phyloP scores from a whole-genome alignment of 768 basidiomycete genomes.

The Mycena polygramma region DNA sequence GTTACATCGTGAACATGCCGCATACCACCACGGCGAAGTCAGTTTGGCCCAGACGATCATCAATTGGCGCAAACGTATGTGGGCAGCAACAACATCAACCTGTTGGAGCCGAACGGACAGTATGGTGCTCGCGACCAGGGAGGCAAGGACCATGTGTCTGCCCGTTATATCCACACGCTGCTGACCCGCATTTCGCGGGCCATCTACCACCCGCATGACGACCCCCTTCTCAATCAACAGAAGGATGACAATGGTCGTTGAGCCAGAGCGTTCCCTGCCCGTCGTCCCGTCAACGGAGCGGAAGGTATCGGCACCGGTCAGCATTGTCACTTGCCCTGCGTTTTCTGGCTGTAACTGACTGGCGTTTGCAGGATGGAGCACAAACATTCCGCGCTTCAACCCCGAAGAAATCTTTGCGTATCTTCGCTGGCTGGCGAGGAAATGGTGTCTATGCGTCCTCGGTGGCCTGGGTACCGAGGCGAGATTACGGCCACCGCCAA shows the following conservation, averaged over 20 bases:
- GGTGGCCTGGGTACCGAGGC: slow-evolving; percentile 98
- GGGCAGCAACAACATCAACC: slow-evolving; percentile 94
- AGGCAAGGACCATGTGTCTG: slow-evolving; percentile 96
- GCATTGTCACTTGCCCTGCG: slow-evolving; percentile 32
- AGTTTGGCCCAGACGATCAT: slow-evolving; percentile 92
- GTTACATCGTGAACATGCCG: slow-evolving; percentile 94
- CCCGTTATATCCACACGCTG: slow-evolving; percentile 95
- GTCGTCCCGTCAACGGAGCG: slow-evolving; percentile 93
- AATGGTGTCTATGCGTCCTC: slow-evolving; percentile 88
- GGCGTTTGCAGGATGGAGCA: slow-evolving; percentile 87
- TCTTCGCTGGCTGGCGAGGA: slow-evolving; percentile 90
- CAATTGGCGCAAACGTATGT: slow-evolving; percentile 95
- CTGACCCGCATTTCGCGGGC: slow-evolving; percentile 79
- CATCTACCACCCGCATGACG: slow-evolving; percentile 87
- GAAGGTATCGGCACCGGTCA: slow-evolving; percentile 97
- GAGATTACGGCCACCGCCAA: slow-evolving; percentile 84
- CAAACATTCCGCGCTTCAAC: slow-evolving; percentile 91
- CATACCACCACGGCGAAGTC: slow-evolving; percentile 96
- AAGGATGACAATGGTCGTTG: slow-evolving; percentile 91
- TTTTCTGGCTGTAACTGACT: slow-evolving; percentile 7
- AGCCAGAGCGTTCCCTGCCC: slow-evolving; percentile 96
- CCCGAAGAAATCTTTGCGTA: slow-evolving; percentile 92
- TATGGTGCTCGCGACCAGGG: slow-evolving; percentile 95
- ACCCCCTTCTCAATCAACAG: slow-evolving; percentile 85
- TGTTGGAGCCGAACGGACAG: slow-evolving; percentile 91